Conservation (phyloP, 1,284 basidiomycete species). For the Moesziomyces sp. region DNA sequence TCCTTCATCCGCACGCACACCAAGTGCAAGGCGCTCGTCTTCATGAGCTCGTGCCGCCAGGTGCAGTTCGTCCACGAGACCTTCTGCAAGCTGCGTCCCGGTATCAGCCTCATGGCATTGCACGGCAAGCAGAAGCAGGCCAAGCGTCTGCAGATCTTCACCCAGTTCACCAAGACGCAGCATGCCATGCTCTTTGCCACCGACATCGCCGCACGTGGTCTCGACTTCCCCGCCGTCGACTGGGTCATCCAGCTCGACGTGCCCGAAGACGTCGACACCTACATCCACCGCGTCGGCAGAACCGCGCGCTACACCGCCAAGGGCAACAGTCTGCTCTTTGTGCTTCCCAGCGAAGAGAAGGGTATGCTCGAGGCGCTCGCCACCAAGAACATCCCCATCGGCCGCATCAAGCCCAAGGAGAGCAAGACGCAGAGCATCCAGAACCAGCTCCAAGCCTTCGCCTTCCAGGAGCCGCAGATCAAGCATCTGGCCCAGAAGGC, state of each 20-base stretch:
- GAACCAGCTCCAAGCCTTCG: constrained; percentile 89
- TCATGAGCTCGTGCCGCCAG: constrained; percentile 95
- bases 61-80: constrained; percentile 87
- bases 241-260: constrained; percentile 99
- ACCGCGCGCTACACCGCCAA: constrained; percentile 93
- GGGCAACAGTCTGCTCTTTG: constrained; percentile 85
- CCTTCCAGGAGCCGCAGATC: constrained; percentile 95
- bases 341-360: constrained; percentile 90
- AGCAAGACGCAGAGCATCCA: constrained; percentile 88
- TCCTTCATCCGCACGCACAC: constrained; percentile 95
- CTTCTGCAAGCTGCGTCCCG: constrained; percentile 94
- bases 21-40: constrained; percentile 90
- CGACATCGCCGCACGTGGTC: constrained; percentile 95
- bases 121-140: constrained; percentile 98
- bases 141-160: constrained; percentile 75
- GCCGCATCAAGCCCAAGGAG: constrained; percentile 87
- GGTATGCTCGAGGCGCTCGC: constrained; percentile 81
- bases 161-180: constrained; percentile 58
- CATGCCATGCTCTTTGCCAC: constrained; percentile 72
- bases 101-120: constrained; percentile 86
- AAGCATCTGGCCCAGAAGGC: constrained; percentile 98
- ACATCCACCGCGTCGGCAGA: constrained; percentile 95
- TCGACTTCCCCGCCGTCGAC: constrained; percentile 96
- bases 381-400: constrained; percentile 76
- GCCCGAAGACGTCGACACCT: constrained; percentile 97